Evolutionary conservation across 2,329 filamentous ascomycete genomes (phyloP).

Genomic region (Xylaria polymorpha): DNA sequence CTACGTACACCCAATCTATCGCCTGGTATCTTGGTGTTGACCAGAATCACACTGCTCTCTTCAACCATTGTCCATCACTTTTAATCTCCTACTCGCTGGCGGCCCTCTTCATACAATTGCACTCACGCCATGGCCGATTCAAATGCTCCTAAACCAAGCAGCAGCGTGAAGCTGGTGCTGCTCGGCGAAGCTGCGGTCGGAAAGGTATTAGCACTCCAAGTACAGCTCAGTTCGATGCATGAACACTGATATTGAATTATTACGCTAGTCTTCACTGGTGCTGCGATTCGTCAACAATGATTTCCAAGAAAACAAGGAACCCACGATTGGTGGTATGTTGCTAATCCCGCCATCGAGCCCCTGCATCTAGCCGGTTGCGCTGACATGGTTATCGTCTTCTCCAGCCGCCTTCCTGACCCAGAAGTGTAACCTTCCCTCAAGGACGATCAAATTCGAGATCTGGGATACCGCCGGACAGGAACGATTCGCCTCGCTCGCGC

Average conservation of each 20-base stretch:
- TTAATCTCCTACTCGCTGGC: constrained; percentile 18
- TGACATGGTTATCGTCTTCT: constrained; percentile 20
- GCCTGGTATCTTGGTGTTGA: constrained; percentile 10
- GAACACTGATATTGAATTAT: constrained; percentile 23
- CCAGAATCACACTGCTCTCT: constrained; percentile 9
- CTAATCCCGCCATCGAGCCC: constrained; percentile 36
- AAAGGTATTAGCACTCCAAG: constrained; percentile 73
- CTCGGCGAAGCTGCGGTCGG: constrained; percentile 97
- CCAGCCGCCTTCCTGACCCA: constrained; percentile 96
- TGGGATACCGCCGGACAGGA: constrained; percentile 99
- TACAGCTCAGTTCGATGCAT: constrained; percentile 6
- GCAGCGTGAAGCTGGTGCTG: constrained; percentile 99
- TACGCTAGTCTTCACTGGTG: constrained; percentile 86
- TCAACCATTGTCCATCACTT: background rate
- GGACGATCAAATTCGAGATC: constrained; percentile 94
- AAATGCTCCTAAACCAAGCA: constrained; percentile 89
- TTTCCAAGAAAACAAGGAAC: constrained; percentile 99
- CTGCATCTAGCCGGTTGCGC: constrained; percentile 28
- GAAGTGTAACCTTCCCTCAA: constrained; percentile 94
- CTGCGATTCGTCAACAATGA: constrained; percentile 99
- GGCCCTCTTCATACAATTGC: constrained; percentile 11
- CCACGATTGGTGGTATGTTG: constrained; percentile 90
- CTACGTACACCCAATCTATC: constrained; percentile 1
- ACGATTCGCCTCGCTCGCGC: constrained; percentile 93
- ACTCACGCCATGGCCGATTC: constrained; percentile 74